These are phyloP conservation scores for Punica granatum DNA, from an alignment of 345 rosid genomes.

Conservation along the genomic window DNA sequence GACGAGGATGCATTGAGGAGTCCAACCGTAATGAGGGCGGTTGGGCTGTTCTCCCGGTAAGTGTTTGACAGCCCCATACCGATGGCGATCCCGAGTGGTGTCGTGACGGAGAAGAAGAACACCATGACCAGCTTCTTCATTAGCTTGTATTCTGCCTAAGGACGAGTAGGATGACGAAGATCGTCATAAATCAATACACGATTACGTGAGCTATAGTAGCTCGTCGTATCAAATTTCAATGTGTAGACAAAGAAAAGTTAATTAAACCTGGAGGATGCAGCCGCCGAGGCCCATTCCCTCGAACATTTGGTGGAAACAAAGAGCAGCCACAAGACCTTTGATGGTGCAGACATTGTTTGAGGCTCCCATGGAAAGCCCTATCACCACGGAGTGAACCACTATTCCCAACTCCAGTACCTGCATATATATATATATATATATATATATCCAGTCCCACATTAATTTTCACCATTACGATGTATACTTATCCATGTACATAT, in stretches of 20 bases:
- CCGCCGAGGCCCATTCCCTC: neutral
- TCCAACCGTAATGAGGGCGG: neutral
- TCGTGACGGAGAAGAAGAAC: neutral
- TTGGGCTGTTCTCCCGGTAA: neutral
- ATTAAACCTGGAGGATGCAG: neutral
- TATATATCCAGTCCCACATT: neutral
- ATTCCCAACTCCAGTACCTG: constrained; percentile 67
- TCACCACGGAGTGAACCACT: constrained; percentile 18
- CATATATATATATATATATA: neutral
- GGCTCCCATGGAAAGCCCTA: neutral
- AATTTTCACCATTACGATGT: neutral
- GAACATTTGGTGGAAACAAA: neutral
- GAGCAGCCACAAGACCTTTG: neutral
- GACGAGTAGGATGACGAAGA: neutral
- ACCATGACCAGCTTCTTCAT: neutral
- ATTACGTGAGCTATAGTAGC: no score
- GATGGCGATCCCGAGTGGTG: neutral
- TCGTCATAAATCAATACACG: no score
- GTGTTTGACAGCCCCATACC: neutral
- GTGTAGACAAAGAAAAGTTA: no score
- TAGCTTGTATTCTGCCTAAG: neutral
- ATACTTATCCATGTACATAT: neutral
- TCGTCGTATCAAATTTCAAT: no score
- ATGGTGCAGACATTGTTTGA: neutral
- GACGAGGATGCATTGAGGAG: neutral